Evolutionary conservation across 805 yeast genomes (phyloP), one percentile per base, ranked within the genome.

Genomic region (Saitoella complicata): DNA sequence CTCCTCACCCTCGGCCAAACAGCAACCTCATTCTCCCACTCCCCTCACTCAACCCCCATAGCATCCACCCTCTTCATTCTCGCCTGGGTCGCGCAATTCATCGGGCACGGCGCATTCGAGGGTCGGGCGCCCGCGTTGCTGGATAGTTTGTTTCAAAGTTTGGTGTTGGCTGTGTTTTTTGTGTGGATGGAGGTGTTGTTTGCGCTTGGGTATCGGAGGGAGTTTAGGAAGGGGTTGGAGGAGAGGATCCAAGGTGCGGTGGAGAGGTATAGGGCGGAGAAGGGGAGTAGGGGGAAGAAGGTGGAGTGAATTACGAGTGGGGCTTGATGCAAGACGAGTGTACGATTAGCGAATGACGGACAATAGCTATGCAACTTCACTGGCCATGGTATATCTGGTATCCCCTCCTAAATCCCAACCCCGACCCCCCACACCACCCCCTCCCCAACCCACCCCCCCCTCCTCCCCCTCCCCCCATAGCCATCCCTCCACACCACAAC

Each of bases 121-220:
- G 70, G 69, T 48, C 68, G 84, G 38, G 81, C 86, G 0, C 98
- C 98, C 0, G 95, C 97, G 0, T 61, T 88, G 43, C 59, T 84
- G 37, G 95, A 87, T 55, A 87, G 79, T 56, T 64, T 85, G 39
- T 63, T 78, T 5, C 96, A 86, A 57, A 91, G 96, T 4, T 59
- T 88, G 12, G 85, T 88, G 0, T 66, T 87, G 49, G 97, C 97
- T 1, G 97, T 97, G 1, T 85, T 74, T 56, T 87, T 88, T 58
- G 94, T 86, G 4, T 65, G 78, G 9, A 83, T 78, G 58, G 97
- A 91, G 59, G 55, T 79, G 2, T 69, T 82, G 9, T 83, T 84
- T 54, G 59, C 64, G 45, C 53, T 76, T n/a, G 95, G 95, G 0
- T 71, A 63, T 55, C 68, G 75, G 52, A 60, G 60, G 44, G 73